A percentile compares a stretch with the other conserved stretches of the same genome.
phyloP scores from a whole-genome alignment of 2,329 filamentous ascomycete species.

The Neofusicoccum parvum region DNA sequence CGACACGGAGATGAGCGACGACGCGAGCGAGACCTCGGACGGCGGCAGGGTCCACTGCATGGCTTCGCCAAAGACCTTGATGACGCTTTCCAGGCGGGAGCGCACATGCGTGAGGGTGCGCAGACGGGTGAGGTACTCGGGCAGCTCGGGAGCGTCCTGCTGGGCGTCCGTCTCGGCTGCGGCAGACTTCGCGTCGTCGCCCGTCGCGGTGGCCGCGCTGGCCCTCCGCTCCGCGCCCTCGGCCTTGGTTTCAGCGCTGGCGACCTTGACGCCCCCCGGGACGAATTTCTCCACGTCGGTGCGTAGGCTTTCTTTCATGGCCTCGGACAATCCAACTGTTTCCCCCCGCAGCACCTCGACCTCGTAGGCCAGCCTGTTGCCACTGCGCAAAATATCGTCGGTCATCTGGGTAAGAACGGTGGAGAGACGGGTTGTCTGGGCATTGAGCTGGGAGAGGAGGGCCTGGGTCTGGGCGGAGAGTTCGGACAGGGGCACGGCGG shows the following conservation, averaged over 20 bases:
- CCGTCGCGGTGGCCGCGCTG: conserved; percentile 30
- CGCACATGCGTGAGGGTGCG: conserved; percentile 83
- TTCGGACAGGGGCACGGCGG: conserved; percentile 67
- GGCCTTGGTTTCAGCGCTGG: conserved; percentile 10
- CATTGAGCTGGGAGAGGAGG: conserved; percentile 83
- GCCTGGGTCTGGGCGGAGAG: conserved; percentile 80
- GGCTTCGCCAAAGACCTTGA: conserved; percentile 88
- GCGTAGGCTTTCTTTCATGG: conserved; percentile 70
- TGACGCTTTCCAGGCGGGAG: conserved; percentile 81
- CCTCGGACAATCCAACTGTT: conserved; percentile 76
- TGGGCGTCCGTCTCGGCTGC: background rate
- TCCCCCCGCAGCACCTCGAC: conserved; percentile 92
- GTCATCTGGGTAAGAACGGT: conserved; percentile 83
- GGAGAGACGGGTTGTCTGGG: conserved; percentile 82
- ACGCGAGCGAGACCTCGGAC: conserved; percentile 79
- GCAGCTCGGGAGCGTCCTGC: conserved; percentile 45
- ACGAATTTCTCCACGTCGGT: conserved; percentile 75
- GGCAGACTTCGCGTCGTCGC: background rate
- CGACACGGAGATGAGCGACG: conserved; percentile 87
- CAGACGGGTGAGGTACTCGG: conserved; percentile 73
- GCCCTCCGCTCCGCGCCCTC: conserved; percentile 40
- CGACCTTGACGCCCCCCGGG: conserved; percentile 45
- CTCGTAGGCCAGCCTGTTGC: conserved; percentile 87
- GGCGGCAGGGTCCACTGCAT: conserved; percentile 95
- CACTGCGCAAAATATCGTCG: conserved; percentile 90